These are phyloP conservation scores for Linnemannia zychae DNA, from an alignment of 192 early-diverging fungal genomes.

Conservation along the genomic window DNA sequence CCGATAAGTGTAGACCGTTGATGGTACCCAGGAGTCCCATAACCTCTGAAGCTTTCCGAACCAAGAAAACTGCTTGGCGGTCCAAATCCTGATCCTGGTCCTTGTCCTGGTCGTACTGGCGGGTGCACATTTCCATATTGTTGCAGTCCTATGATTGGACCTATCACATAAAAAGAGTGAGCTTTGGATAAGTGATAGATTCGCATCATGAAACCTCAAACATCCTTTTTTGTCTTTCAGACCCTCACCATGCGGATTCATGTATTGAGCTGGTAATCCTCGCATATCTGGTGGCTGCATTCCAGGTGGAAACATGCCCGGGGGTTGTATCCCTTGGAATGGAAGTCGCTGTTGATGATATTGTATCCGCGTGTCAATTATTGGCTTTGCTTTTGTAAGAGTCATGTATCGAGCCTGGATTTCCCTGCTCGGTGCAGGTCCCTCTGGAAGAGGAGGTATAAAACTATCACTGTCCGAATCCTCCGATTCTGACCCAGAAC, in stretches of 20 bases:
- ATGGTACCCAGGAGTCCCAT: constrained; percentile 22
- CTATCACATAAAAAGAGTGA: neutral
- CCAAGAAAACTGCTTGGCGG: neutral
- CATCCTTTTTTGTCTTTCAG: neutral
- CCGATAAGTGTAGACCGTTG: neutral
- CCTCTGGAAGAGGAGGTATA: constrained; percentile 50
- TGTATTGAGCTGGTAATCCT: constrained; percentile 12
- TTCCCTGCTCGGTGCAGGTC: constrained; percentile 33
- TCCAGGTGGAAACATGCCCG: constrained; percentile 29
- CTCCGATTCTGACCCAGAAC: constrained; percentile 36
- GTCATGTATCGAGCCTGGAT: constrained; percentile 17
- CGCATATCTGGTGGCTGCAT: constrained; percentile 24
- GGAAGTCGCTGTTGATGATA: constrained; percentile 15
- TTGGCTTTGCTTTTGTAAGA: constrained; percentile 25
- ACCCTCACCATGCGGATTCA: constrained; percentile 26
- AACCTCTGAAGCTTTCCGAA: constrained; percentile 20
- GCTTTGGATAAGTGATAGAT: neutral
- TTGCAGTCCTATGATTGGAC: constrained; percentile 23
- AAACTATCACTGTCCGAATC: constrained; percentile 29
- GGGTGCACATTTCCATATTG: constrained; percentile 27
- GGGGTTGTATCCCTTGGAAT: constrained; percentile 7
- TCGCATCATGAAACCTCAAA: neutral
- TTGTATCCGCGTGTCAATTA: constrained; percentile 24
- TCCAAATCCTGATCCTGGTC: constrained; percentile 24
- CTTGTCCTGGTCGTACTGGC: constrained; percentile 23